These are phyloP conservation scores for Elsinoe fawcettii DNA, from an alignment of 2,329 filamentous ascomycete species.

Conservation along the genomic window DNA sequence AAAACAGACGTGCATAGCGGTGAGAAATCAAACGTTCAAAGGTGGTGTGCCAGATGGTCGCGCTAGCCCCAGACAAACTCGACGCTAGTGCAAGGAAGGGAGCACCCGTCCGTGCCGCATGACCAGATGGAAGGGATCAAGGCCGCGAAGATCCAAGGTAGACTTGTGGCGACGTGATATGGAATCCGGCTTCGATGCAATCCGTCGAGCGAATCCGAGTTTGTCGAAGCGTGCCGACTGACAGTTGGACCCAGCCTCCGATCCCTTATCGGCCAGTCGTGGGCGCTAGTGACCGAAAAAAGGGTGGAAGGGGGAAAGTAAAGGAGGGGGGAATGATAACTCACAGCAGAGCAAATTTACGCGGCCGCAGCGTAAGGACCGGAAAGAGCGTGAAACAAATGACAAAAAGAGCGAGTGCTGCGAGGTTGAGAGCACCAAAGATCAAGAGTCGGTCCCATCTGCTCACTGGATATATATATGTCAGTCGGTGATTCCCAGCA, in stretches of 20 bases:
- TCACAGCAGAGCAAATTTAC: constrained; percentile 97
- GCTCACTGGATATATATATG: constrained; percentile 59
- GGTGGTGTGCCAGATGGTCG: constrained; percentile 16
- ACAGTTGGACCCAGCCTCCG: neutral
- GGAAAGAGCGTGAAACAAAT: constrained; percentile 88
- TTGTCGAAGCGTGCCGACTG: neutral
- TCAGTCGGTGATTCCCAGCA: constrained; percentile 29
- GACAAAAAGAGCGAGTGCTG: constrained; percentile 83
- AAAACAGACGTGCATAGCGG: constrained; percentile 9
- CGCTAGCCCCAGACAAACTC: constrained; percentile 14
- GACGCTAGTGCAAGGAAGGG: constrained; percentile 20
- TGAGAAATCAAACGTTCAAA: constrained; percentile 10
- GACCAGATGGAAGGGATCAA: constrained; percentile 15
- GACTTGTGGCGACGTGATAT: constrained; percentile 14
- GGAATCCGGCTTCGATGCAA: constrained; percentile 7
- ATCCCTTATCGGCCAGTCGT: constrained; percentile 1
- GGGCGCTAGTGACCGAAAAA: neutral
- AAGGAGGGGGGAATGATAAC: constrained; percentile 37
- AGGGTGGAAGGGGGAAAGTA: constrained; percentile 2
- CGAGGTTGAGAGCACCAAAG: constrained; percentile 85
- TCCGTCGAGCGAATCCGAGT: constrained; percentile 3
- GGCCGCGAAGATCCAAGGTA: constrained; percentile 14
- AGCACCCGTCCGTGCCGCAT: constrained; percentile 19
- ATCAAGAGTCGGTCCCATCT: constrained; percentile 93
- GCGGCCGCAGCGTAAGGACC: constrained; percentile 67